phyloP scores from a whole-genome alignment of 768 basidiomycete species.

The Cystobasidium tubakii region DNA sequence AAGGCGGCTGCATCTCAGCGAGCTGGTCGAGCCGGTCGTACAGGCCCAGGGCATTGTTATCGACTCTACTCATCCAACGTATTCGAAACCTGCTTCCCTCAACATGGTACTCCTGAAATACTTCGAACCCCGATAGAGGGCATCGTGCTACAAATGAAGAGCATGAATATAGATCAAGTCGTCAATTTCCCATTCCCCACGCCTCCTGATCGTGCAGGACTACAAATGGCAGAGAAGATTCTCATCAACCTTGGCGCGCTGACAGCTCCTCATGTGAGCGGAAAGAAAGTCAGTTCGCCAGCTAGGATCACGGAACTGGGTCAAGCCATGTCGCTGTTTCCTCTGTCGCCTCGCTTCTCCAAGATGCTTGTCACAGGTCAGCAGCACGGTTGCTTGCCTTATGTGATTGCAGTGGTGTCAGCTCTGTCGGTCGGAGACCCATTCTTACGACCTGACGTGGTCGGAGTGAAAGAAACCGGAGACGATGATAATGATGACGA shows the following conservation, averaged over 20 bases:
- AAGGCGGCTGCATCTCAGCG: constrained; percentile 92
- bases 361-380: constrained; percentile 81
- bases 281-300: background rate
- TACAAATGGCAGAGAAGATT: constrained; percentile 74
- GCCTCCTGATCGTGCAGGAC: constrained; percentile 69
- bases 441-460: constrained; percentile 71
- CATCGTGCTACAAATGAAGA: constrained; percentile 95
- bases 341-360: constrained; percentile 87
- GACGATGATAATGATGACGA: constrained; percentile 54
- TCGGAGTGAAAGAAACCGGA: constrained; percentile 46
- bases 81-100: constrained; percentile 83
- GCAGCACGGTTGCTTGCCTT: constrained; percentile 85
- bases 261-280: constrained; percentile 44
- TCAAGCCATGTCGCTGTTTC: constrained; percentile 86
- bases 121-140: constrained; percentile 93
- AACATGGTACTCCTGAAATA: constrained; percentile 84
- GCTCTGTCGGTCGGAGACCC: constrained; percentile 91
- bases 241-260: constrained; percentile 80
- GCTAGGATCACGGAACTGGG: constrained; percentile 72
- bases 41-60: constrained; percentile 97
- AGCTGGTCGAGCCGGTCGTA: constrained; percentile 92
- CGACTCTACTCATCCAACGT: constrained; percentile 91
- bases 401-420: constrained; percentile 83
- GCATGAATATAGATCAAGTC: constrained; percentile 94
- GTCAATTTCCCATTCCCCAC: constrained; percentile 98